Evolutionary conservation across 495 filamentous ascomycete genomes (phyloP).

Genomic region (Lentithecium fluviatile): DNA sequence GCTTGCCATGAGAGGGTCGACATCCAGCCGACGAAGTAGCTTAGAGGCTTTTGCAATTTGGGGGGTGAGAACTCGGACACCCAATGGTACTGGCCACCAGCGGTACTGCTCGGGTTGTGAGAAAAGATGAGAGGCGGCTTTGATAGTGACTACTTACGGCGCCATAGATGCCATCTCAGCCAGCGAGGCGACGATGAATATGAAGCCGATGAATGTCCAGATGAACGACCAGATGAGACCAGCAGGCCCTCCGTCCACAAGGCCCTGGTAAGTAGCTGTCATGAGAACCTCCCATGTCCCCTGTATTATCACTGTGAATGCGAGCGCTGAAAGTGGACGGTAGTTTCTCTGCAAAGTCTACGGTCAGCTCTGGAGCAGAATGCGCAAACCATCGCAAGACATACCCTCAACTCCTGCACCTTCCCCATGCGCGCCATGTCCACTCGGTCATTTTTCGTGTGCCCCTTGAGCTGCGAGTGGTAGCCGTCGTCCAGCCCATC

Average conservation of each 20-base stretch:
- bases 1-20: slow-evolving; percentile 62
- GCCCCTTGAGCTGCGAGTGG: slow-evolving; percentile 21
- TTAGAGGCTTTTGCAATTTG: slow-evolving; percentile 35
- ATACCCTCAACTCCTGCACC: slow-evolving; percentile 29
- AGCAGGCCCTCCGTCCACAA: slow-evolving; percentile 41
- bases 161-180: slow-evolving; percentile 42
- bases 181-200: slow-evolving; percentile 16
- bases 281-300: slow-evolving; percentile 34
- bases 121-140: no score
- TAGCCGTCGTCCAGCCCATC: slow-evolving; percentile 16
- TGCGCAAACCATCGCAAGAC: background rate
- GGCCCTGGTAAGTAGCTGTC: slow-evolving; percentile 27
- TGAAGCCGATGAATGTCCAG: slow-evolving; percentile 27
- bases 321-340: slow-evolving; percentile 31
- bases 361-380: background rate
- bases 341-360: slow-evolving; percentile 25
- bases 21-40: slow-evolving; percentile 53
- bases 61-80: slow-evolving; percentile 40
- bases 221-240: slow-evolving; percentile 35
- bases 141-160: background rate
- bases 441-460: slow-evolving; percentile 19
- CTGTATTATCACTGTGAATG: slow-evolving; percentile 34
- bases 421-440: slow-evolving; percentile 35
- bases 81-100: slow-evolving; percentile 44
- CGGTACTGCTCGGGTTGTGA: slow-evolving; percentile 9